These are phyloP conservation scores for Canavalia ensiformis DNA, from an alignment of 306 rosid genomes.

Conservation along the genomic window DNA sequence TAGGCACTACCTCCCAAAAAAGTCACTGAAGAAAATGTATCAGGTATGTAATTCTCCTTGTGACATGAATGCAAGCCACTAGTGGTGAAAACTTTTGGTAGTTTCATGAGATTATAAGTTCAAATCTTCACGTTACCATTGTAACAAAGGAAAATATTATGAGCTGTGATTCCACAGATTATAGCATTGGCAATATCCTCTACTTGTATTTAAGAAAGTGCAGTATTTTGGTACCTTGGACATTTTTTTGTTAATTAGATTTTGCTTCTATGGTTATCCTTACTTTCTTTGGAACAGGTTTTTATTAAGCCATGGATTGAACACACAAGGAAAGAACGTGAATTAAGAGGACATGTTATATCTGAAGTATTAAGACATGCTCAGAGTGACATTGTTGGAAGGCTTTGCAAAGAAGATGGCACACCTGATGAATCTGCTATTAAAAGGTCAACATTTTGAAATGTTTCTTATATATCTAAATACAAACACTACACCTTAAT, in stretches of 20 bases:
- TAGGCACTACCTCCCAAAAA: constrained; percentile 24
- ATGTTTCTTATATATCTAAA: not conserved
- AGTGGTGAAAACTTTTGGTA: not conserved
- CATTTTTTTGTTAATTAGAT: too few species aligned
- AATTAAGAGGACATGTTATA: constrained; percentile 34
- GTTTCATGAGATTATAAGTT: not conserved
- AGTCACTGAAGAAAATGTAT: constrained; percentile 25
- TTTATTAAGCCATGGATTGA: constrained; percentile 54
- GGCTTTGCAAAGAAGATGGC: constrained; percentile 32
- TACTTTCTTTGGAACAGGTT: not conserved
- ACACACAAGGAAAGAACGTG: constrained; percentile 28
- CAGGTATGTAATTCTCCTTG: not conserved
- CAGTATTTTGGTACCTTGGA: not conserved
- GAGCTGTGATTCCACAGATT: too few species aligned
- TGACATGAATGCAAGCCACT: not conserved
- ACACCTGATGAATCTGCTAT: constrained; percentile 38
- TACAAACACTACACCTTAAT: not conserved
- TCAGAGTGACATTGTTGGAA: constrained; percentile 32
- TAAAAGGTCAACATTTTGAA: constrained; percentile 27
- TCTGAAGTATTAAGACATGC: constrained; percentile 40
- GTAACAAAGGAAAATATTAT: too few species aligned
- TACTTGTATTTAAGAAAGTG: too few species aligned
- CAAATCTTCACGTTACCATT: too few species aligned
- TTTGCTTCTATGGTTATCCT: not conserved
- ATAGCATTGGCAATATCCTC: too few species aligned